Evolutionary conservation across 768 basidiomycete species (phyloP), one percentile per base, ranked within the genome.

Genomic region (Lyophyllum atratum): DNA sequence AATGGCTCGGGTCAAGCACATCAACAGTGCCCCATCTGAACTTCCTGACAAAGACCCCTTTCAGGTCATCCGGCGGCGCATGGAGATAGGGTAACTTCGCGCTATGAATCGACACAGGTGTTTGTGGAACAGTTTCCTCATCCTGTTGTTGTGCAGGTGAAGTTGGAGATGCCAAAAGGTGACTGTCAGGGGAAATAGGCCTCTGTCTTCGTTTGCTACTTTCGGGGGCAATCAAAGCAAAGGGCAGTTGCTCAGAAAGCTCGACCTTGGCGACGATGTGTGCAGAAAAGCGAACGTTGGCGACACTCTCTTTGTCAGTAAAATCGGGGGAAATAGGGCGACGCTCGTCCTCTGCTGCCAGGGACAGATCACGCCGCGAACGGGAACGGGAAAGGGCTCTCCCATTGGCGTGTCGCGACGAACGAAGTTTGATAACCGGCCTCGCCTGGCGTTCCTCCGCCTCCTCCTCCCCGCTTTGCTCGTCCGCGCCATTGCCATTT

Each of bases 1-100:
- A 94, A 61, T 96, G 93, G 26, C 79, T 80, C 51, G 93, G 91
- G 71, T 92, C 80, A 48, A 95, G 82, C 54, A 95, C 92, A 70
- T 94, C 90, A 57, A 95, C 80, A 44, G 82, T 89, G 33, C 95
- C 95, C 94, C 94, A 96, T 63, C 92, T 76, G 70, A 89, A 95
- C 67, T 83, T 86, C 60, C 93, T 76, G 31, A 84, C 77, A 68
- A 93, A 93, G 53, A 89, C 79, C 48, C 92, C 90, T 72, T 81
- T 83, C 67, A 92, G 72, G 67, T 86, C 82, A 21, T 85, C 84
- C 22, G 87, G 89, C 22, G 85, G 84, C 31, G 77, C 76, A n/a
- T 79, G 69, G 42, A 83, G 64, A 68, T 80, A 83, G 24, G 74
- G 66, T 57, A 73, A 64, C 45, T 74, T 72, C 49, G 64, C 44